These are phyloP conservation scores for Boletus edulis DNA, from an alignment of 768 basidiomycete species.

Conservation along the genomic window DNA sequence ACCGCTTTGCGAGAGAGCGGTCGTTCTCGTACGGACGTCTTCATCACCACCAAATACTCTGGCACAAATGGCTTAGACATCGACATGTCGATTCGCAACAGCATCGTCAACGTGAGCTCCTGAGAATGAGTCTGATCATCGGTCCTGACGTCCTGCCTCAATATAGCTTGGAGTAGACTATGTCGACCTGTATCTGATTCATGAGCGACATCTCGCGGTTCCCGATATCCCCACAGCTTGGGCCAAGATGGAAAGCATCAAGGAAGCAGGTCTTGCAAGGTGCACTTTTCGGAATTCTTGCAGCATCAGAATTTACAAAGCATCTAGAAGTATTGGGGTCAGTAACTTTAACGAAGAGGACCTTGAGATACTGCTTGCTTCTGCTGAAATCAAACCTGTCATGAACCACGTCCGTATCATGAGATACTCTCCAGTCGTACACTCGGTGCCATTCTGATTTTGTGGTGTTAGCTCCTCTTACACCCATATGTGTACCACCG, in stretches of 20 bases:
- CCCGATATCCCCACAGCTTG: constrained; percentile 64
- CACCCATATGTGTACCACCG: constrained; percentile 68
- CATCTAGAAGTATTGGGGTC: constrained; percentile 63
- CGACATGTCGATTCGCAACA: constrained; percentile 54
- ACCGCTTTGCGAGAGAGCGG: constrained; percentile 48
- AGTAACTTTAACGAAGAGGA: constrained; percentile 63
- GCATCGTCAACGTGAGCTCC: constrained; percentile 49
- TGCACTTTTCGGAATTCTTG: constrained; percentile 21
- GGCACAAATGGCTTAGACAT: constrained; percentile 50
- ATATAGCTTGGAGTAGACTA: constrained; percentile 58
- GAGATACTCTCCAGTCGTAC: neutral
- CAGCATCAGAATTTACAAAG: neutral
- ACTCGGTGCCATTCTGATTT: neutral
- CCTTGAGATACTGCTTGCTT: constrained; percentile 52
- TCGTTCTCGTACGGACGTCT: constrained; percentile 54
- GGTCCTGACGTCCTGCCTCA: neutral
- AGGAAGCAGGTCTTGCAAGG: constrained; percentile 58
- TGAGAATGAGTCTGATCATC: neutral
- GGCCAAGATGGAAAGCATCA: constrained; percentile 62
- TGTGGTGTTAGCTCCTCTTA: constrained; percentile 51
- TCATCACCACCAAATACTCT: constrained; percentile 68
- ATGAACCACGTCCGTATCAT: constrained; percentile 61
- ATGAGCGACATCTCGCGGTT: constrained; percentile 49
- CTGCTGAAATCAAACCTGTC: constrained; percentile 61
- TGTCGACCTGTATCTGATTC: constrained; percentile 73